A percentile compares a stretch with the other conserved stretches of the same genome.
Conservation (phyloP, 768 basidiomycete species). For the Psilocybe cubensis region DNA sequence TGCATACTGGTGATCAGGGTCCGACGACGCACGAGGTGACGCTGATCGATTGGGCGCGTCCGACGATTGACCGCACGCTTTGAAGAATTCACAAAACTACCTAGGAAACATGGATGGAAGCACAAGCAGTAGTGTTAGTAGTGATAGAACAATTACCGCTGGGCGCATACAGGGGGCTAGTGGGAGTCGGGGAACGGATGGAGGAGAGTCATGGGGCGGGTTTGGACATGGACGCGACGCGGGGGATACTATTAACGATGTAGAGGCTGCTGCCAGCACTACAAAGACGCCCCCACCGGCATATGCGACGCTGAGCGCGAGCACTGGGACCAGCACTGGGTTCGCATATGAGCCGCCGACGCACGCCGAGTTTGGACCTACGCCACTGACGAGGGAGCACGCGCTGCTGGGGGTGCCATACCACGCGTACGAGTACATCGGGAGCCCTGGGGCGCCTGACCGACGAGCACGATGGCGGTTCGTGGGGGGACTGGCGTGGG, state of each 20-base stretch:
- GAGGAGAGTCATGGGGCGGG: too few species aligned
- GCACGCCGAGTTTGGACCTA: conserved; percentile 22
- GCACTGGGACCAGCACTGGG: background rate
- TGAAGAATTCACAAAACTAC: background rate
- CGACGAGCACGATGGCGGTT: conserved; percentile 42
- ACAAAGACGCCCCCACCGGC: conserved; percentile 18
- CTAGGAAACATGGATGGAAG: background rate
- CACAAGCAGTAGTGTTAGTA: background rate
- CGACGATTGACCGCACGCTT: background rate
- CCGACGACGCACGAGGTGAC: background rate
- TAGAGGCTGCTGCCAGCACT: background rate
- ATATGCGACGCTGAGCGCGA: conserved; percentile 15
- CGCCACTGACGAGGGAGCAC: conserved; percentile 20
- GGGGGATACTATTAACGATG: background rate
- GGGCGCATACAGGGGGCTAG: background rate
- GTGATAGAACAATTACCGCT: background rate
- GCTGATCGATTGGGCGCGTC: background rate
- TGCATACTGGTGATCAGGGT: too few species aligned
- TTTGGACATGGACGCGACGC: background rate
- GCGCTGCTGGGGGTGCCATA: conserved; percentile 26
- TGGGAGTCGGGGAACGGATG: background rate
- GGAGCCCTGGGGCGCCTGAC: conserved; percentile 34
- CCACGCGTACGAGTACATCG: conserved; percentile 41
- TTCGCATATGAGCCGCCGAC: conserved; percentile 10
- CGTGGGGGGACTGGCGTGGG: conserved; percentile 32